phyloP scores from a whole-genome alignment of 306 rosid genomes.

The Gastrolobium bilobum region DNA sequence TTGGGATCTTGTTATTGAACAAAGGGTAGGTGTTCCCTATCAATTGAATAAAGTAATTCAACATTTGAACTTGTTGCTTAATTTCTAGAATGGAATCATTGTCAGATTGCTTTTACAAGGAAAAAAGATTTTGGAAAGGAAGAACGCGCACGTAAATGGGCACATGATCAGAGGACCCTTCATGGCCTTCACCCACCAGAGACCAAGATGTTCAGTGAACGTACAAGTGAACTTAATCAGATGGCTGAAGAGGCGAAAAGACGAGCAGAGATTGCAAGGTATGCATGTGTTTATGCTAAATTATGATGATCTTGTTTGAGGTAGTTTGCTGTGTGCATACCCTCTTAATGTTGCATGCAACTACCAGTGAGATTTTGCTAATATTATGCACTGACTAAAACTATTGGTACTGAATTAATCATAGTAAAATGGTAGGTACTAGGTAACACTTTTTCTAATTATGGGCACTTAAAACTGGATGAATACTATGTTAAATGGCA shows the following conservation, averaged over 20 bases:
- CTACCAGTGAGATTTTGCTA: not conserved
- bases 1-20: conserved; percentile 89
- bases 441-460: not conserved
- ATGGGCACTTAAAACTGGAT: not conserved
- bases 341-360: conserved; percentile 9
- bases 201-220: conserved; percentile 67
- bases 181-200: conserved; percentile 91
- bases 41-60: not conserved
- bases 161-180: conserved; percentile 85
- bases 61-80: not conserved
- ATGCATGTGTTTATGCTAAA: not conserved
- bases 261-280: conserved; percentile 92
- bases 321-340: not conserved
- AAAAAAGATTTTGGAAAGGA: conserved; percentile 83
- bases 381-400: not conserved
- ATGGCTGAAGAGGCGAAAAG: conserved; percentile 92
- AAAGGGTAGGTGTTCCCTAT: conserved; percentile 62
- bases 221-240: conserved; percentile 67
- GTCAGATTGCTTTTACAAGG: conserved; percentile 84
- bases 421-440: not conserved
- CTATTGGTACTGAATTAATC: not conserved
- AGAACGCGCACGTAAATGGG: conserved; percentile 88
- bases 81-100: conserved; percentile 23
- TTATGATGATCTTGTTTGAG: conserved; percentile 8
- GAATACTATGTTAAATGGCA: not conserved